Base-by-base conservation (phyloP, 1,284 basidiomycete genomes). In the Moesziomyces sp. region DNA sequence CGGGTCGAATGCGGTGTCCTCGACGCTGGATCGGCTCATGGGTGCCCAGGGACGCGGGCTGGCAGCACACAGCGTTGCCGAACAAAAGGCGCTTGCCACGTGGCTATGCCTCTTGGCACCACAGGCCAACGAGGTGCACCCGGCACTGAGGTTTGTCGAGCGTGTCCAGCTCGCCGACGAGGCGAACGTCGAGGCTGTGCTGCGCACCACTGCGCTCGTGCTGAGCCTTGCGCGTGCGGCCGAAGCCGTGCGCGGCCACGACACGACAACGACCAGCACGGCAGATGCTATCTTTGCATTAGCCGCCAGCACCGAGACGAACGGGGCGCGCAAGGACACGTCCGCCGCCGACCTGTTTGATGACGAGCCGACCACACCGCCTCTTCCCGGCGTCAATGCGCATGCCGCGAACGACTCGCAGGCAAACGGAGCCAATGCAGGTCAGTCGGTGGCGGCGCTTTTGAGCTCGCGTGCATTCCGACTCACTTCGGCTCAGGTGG, bases 331-430 rank as follows among this genome's bases (percentile, higher is more conserved):
- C 26, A 30, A 23, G 16, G 38, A 40, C 38, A 18, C 40, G 6
- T 44, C 21, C 14, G 66, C 38, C 42, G 56, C 35, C 28, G 64
- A 59, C 23, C 21, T 69, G 34, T 69, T 69, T 44, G 66, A 69
- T 47, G 66, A 69, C 45, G 66, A 58, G 26, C 66, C 66, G 1
- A 49, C 60, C 0, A 63, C 66, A 0, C 66, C 60, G 14, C 66
- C 59, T 11, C 49, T 59, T 14, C 52, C 66, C 23, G 19, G 38
- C 24, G 24, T 51, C 44, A 26, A 40, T 16, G 38, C 11, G 13
- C 11, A 40, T 16, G 38, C 38, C 6, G 38, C 14, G 11, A 14
- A 4, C 2, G 38, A 34, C 30, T 18, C 18, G 38, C 6, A 18
- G 16, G 5, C 38, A 14, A 40, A 14, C 18, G 11, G 16, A 6